Evolutionary conservation across 1,284 basidiomycete genomes (phyloP).

Genomic region (Farysia itapuensis): DNA sequence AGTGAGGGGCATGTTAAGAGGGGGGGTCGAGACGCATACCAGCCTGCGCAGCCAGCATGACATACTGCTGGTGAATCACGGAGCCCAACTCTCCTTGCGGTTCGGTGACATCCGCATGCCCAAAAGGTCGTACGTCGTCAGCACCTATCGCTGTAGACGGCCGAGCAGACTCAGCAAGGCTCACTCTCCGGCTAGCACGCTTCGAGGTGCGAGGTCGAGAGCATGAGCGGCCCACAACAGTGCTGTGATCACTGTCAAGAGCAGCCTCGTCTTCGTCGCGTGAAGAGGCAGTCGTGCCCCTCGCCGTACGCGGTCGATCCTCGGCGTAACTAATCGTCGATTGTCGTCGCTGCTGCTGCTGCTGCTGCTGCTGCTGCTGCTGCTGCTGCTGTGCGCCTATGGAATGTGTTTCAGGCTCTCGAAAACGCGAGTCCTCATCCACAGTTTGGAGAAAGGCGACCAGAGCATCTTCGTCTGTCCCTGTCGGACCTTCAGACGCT

Average conservation of each 20-base stretch:
- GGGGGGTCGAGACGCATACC: constrained; percentile 23
- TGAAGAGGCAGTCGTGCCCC: constrained; percentile 21
- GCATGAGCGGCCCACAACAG: not conserved
- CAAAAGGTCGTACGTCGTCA: constrained; percentile 29
- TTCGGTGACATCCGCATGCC: constrained; percentile 7
- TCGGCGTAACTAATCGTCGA: too few species aligned
- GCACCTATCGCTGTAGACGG: constrained; percentile 6
- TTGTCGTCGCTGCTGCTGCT: too few species aligned
- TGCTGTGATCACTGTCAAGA: constrained; percentile 1
- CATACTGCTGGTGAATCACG: constrained; percentile 26
- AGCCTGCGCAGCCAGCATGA: constrained; percentile 22
- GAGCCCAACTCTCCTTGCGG: constrained; percentile 15
- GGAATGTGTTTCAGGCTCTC: too few species aligned
- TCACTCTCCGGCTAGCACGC: not conserved
- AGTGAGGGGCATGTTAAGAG: not conserved
- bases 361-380: too few species aligned
- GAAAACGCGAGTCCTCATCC: constrained; percentile 27
- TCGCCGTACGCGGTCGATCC: constrained; percentile 17
- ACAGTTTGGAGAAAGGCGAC: constrained; percentile 27
- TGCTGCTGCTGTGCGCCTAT: too few species aligned
- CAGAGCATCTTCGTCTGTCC: constrained; percentile 13
- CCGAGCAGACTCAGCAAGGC: not conserved
- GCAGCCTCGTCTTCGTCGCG: constrained; percentile 3
- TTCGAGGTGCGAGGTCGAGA: not conserved
- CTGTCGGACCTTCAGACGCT: not conserved